Evolutionary conservation across 108 stramenopile species (phyloP).

Genomic region (Cyclostephanos tholiformis): DNA sequence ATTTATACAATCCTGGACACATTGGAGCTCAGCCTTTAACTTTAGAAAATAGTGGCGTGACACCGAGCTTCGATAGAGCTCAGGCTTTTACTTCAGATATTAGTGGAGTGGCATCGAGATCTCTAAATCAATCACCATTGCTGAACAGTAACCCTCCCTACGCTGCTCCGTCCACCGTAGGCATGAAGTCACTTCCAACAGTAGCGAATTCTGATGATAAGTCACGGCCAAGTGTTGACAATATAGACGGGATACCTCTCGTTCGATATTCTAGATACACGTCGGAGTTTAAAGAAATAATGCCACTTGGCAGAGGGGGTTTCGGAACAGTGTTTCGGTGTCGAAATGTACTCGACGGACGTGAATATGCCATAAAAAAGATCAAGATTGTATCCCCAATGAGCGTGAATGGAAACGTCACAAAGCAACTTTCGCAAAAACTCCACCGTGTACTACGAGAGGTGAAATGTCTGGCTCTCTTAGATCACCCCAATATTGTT

Average conservation of each 20-base stretch:
- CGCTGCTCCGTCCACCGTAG: slow-evolving; percentile 6
- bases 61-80: neutral
- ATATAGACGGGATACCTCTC: slow-evolving; percentile 72
- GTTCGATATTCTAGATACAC: slow-evolving; percentile 81
- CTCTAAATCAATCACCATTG: neutral
- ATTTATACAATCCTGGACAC: slow-evolving; percentile 1
- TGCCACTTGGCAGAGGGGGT: slow-evolving; percentile 83
- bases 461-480: slow-evolving; percentile 89
- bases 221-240: slow-evolving; percentile 18
- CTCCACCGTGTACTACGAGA: slow-evolving; percentile 91
- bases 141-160: neutral
- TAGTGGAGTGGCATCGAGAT: neutral
- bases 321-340: slow-evolving; percentile 90
- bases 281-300: slow-evolving; percentile 80
- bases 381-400: slow-evolving; percentile 64
- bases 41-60: slow-evolving; percentile 13
- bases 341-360: slow-evolving; percentile 80
- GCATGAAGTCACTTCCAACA: slow-evolving; percentile 7
- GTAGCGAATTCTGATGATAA: slow-evolving; percentile 11
- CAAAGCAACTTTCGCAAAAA: slow-evolving; percentile 63
- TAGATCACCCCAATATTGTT: slow-evolving; percentile 95
- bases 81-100: slow-evolving; percentile 21
- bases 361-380: slow-evolving; percentile 96
- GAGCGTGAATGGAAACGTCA: slow-evolving; percentile 48
- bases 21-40: slow-evolving; percentile 10